Evolutionary conservation across 768 basidiomycete species (phyloP).

Genomic region (Suillus subluteus): DNA sequence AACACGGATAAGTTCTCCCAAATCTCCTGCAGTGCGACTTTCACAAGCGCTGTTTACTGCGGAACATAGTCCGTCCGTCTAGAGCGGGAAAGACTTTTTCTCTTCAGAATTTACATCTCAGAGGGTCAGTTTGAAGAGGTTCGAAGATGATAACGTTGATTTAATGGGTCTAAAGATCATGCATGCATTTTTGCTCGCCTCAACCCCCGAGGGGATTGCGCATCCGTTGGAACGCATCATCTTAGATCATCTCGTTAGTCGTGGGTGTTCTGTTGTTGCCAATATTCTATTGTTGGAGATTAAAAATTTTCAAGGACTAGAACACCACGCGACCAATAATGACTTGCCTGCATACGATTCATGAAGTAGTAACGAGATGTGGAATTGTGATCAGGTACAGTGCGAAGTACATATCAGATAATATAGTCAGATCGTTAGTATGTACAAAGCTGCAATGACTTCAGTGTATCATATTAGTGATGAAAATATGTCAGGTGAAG

Average conservation of each 20-base stretch:
- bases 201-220: neutral
- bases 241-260: neutral
- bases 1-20: neutral
- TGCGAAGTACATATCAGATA: slow-evolving; percentile 5
- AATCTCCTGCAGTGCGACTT: neutral
- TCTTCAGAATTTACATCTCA: neutral
- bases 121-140: neutral
- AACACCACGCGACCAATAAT: slow-evolving; percentile 1
- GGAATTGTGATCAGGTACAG: slow-evolving; percentile 12
- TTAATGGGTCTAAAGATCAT: neutral
- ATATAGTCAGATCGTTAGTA: slow-evolving; percentile 7
- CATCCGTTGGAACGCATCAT: slow-evolving; percentile 5
- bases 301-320: neutral
- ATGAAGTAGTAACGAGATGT: neutral
- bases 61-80: neutral
- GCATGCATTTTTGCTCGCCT: neutral
- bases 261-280: slow-evolving; percentile 5
- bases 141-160: neutral
- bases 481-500: neutral
- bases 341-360: neutral
- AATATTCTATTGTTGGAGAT: slow-evolving; percentile 10
- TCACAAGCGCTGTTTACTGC: neutral
- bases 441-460: slow-evolving; percentile 10
- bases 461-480: slow-evolving; percentile 5
- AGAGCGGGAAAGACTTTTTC: neutral